Percentiles rank a stretch among this genome's conserved stretches.
Evolutionary conservation across 2,329 filamentous ascomycete species (phyloP).

Genomic region (Ophiosphaerella herpotricha): DNA sequence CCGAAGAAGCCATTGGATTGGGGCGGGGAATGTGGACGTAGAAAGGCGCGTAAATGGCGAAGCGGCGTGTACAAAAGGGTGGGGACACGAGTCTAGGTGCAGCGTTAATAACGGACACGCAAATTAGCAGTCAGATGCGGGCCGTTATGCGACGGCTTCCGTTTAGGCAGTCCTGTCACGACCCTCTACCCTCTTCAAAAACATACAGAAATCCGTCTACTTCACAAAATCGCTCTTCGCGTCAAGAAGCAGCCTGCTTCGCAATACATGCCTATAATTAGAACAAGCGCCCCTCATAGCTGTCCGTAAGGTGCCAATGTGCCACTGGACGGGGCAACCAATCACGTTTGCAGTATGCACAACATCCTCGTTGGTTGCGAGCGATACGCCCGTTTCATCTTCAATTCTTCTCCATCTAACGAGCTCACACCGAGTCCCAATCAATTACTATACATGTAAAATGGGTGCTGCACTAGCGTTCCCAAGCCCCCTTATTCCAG

Average conservation of each 20-base stretch:
- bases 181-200: constrained; percentile 1
- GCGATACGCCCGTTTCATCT: constrained; percentile 33
- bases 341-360: constrained; percentile 24
- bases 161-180: constrained; percentile 20
- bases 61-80: constrained; percentile 36
- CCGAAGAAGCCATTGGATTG: constrained; percentile 42
- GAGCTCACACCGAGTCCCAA: constrained; percentile 23
- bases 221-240: too few species aligned
- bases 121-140: constrained; percentile 34
- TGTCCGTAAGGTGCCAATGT: too few species aligned
- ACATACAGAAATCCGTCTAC: not conserved
- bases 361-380: constrained; percentile 18
- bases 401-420: constrained; percentile 21
- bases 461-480: constrained; percentile 43
- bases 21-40: constrained; percentile 26
- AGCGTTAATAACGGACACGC: constrained; percentile 35
- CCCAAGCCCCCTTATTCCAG: constrained; percentile 25
- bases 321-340: constrained; percentile 6
- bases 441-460: constrained; percentile 36
- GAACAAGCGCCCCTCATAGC: not conserved
- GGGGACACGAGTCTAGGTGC: constrained; percentile 38
- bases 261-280: not conserved
- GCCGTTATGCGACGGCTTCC: constrained; percentile 30
- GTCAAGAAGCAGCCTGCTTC: too few species aligned
- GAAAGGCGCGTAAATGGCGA: constrained; percentile 31